Evolutionary conservation across 345 rosid genomes (phyloP).

Genomic region (Turritis glabra): DNA sequence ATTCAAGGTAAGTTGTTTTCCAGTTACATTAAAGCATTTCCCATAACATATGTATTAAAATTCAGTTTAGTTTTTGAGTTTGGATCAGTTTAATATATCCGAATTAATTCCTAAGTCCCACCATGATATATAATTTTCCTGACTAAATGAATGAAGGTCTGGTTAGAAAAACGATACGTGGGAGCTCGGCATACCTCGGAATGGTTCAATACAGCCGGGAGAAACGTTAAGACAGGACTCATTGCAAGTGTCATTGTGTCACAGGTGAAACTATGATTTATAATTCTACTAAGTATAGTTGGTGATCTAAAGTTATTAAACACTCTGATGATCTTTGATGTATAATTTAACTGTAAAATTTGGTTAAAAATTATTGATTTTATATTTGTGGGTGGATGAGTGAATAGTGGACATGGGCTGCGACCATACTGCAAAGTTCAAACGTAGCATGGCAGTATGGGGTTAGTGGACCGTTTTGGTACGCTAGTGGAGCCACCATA

Average conservation of each 20-base stretch:
- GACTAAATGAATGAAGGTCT: conserved; percentile 43
- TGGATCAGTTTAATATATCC: too few species aligned
- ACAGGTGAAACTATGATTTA: conserved; percentile 47
- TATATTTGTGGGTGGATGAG: background rate
- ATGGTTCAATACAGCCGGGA: conserved; percentile 98
- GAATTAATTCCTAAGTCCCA: background rate
- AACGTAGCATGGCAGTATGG: conserved; percentile 97
- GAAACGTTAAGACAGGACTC: conserved; percentile 94
- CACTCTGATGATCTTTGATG: background rate
- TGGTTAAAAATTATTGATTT: background rate
- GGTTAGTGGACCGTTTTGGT: conserved; percentile 96
- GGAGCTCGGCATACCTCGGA: conserved; percentile 88
- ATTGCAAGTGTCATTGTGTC: conserved; percentile 95
- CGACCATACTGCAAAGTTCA: conserved; percentile 95
- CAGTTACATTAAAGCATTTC: too few species aligned
- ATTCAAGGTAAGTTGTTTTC: too few species aligned
- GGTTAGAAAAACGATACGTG: conserved; percentile 87
- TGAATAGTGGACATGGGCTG: conserved; percentile 95
- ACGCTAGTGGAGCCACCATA: conserved; percentile 92
- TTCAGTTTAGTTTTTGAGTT: too few species aligned
- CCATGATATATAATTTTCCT: background rate
- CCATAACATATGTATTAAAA: too few species aligned
- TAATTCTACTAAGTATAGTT: too few species aligned
- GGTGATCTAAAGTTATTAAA: too few species aligned
- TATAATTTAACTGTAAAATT: background rate